Conservation (phyloP, 2,329 filamentous ascomycete species). For the Cryphonectria carpinicola region DNA sequence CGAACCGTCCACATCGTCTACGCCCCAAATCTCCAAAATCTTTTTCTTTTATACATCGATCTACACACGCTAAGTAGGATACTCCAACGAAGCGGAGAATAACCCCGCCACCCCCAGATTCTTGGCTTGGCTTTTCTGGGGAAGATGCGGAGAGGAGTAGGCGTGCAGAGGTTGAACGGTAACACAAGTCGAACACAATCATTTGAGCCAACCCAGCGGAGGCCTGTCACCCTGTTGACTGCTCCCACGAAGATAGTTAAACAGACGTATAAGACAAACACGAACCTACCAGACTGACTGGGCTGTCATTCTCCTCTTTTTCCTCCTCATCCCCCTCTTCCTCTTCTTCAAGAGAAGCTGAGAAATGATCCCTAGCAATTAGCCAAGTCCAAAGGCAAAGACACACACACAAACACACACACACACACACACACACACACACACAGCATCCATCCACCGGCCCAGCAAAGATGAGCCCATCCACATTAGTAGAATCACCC, state of each 20-base stretch:
- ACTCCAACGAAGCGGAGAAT: background rate
- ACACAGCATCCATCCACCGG: background rate
- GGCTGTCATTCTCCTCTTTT: background rate
- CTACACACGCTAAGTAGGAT: background rate
- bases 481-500: constrained; percentile 1
- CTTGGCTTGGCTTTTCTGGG: background rate
- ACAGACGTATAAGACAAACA: too few species aligned
- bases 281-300: too few species aligned
- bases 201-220: background rate
- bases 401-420: background rate
- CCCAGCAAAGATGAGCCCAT: constrained; percentile 22
- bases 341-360: background rate
- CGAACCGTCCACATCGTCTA: background rate
- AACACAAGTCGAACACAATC: background rate
- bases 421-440: background rate
- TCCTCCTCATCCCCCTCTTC: too few species aligned
- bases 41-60: background rate
- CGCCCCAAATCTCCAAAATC: background rate
- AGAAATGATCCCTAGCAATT: background rate
- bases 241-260: background rate
- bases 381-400: background rate
- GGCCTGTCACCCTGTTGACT: background rate
- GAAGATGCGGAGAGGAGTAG: constrained; percentile 7
- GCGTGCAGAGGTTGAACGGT: background rate
- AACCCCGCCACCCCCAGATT: constrained; percentile 6